Base-by-base conservation (phyloP, 176 grass and related monocot genomes). In the Juncus effusus region DNA sequence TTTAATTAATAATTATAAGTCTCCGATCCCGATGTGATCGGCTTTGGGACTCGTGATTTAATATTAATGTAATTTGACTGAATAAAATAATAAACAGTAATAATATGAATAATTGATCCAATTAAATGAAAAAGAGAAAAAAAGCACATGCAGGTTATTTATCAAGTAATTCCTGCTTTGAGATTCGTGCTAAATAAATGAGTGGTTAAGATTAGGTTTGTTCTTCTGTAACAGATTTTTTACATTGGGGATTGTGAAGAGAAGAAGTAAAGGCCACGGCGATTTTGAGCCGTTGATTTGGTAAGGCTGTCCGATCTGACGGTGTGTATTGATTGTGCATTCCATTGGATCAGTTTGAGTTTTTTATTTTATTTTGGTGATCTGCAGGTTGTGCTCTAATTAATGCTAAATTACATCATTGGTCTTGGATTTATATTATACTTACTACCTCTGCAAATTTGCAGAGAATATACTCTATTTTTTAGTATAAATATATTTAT, bases 11-110 rank as follows among this genome's bases (percentile, higher is more conserved):
- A 54, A 55, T 80, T 73, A 45, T 16, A 0, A 42, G 59, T 55
- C 73, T 68, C 80, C 39, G 73, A 95, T 95, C 90, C 85, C 85
- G 10, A 95, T 63, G 79, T 59, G 82, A 89, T 86, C 84, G 65
- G 71, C 76, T 64, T 75, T 7, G 59, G 49, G 37, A 67, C 69
- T 51, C 2, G 74, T 58, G 55, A 74, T 75, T 6, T 47, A 47
- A 47, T 4, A 59, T 52, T 36, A 16, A 3, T 9, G 36, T 16
- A 70, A 59, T 47, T 40, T 54, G 45, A 39, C 64, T 51, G 5
- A 3, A 36, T n/a, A 61, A 28, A 50, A 35, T 40, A 28, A 51
- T 37, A 50, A 51, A 44, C 19, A 4, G 47, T 40, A 28, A 51
- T 37, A 50, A 51, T 16, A 11, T 3, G 47, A 41, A 11, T 41